Base-by-base conservation (phyloP, 2,329 filamentous ascomycete genomes). In the Coniochaeta ligniaria region DNA sequence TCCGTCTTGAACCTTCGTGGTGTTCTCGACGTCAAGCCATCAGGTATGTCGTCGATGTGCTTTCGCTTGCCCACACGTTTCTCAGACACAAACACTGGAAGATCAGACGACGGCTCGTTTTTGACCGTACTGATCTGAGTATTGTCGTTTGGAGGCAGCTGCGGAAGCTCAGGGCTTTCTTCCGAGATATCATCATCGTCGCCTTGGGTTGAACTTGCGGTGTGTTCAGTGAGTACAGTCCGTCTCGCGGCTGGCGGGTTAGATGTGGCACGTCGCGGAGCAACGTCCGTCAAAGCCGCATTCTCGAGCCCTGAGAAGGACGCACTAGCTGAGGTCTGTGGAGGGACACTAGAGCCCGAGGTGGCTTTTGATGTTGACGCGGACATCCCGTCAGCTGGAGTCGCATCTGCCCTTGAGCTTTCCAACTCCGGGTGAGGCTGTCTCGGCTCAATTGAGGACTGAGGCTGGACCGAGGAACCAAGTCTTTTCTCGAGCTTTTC, bases 101-200 rank as follows among this genome's bases (percentile, higher is more conserved):
- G 68, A 60, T 85, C 82, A 0, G 83, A 86, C 5, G 79, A 82
- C 16, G 79, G 78, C 63, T 85, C 82, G n/a, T 71, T 60, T 65
- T 85, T 84, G 26, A 58, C 41, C 17, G 65, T 55, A 14, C 31
- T 35, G 2, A 43, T 9, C 16, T 50, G 31, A 20, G 26, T n/a
- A 16, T 56, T 47, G n/a, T 52, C 57, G 6, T 60, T 54, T 20
- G 59, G 61, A 4, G 70, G 68, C 9, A 75, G 61, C 16, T 68
- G 66, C 28, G 75, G 75, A 3, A 77, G 65, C 20, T 55, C 52
- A 14, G 8, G 2, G 24, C 47, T 31, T 3, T 26, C 26, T 9
- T 31, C 47, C 22, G 47, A 12, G 14, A 31, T 61, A 20, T 43
- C 60, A 26, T 60, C 52, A 9, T 56, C 35, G 36, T 60, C 62